phyloP scores from a whole-genome alignment of 2,329 filamentous ascomycete genomes.

The Clarireedia sp. region DNA sequence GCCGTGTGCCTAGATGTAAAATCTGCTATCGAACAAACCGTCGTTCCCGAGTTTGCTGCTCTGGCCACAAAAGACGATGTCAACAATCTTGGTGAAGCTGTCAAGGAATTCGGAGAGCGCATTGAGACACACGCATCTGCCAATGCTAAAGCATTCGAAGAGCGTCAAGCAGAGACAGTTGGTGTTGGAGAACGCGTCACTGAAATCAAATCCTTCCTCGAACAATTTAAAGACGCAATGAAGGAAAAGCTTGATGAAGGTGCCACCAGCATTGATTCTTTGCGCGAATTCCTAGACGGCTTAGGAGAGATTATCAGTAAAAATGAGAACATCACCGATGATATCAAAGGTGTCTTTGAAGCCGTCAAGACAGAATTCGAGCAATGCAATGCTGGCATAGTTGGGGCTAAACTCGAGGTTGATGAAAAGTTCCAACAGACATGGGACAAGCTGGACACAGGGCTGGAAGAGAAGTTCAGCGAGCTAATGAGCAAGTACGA shows the following conservation, averaged over 20 bases:
- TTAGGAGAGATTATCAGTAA: slow-evolving; percentile 55
- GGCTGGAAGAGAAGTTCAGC: slow-evolving; percentile 58
- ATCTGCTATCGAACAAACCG: slow-evolving; percentile 63
- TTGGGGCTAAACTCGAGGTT: slow-evolving; percentile 71
- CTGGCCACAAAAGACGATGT: slow-evolving; percentile 73
- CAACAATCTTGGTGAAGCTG: slow-evolving; percentile 57
- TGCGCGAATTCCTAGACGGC: slow-evolving; percentile 62
- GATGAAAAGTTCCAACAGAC: slow-evolving; percentile 66
- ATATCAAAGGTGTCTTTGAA: slow-evolving; percentile 63
- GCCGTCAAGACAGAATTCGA: slow-evolving; percentile 82
- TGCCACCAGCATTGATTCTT: slow-evolving; percentile 59
- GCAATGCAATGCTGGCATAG: slow-evolving; percentile 70
- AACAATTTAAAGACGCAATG: slow-evolving; percentile 70
- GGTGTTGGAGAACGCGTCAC: slow-evolving; percentile 69
- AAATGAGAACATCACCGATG: slow-evolving; percentile 50
- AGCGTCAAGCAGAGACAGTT: slow-evolving; percentile 75
- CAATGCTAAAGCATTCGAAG: slow-evolving; percentile 71
- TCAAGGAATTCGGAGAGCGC: slow-evolving; percentile 65
- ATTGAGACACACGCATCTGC: slow-evolving; percentile 61
- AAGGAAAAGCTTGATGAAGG: slow-evolving; percentile 71
- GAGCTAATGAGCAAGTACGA: slow-evolving; percentile 84
- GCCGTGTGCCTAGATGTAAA: slow-evolving; percentile 82
- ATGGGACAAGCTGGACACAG: slow-evolving; percentile 44
- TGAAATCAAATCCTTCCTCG: slow-evolving; percentile 69
- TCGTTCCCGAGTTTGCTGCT: slow-evolving; percentile 60